These are phyloP conservation scores for Pelargonium cotyledonis DNA, from an alignment of 441 rosid genomes.

Conservation along the genomic window DNA sequence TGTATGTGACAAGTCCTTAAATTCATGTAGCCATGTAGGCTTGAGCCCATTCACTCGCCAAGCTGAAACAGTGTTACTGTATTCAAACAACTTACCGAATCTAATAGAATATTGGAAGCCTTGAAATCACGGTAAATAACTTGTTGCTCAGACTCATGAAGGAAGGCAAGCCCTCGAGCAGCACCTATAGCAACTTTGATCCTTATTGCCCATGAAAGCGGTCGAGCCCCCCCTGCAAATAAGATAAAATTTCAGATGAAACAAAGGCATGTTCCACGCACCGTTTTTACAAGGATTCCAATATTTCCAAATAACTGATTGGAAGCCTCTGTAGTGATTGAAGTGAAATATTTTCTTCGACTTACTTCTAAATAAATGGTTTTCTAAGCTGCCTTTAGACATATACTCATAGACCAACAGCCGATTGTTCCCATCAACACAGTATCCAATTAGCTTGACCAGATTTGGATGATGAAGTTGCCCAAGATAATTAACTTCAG, in stretches of 20 bases:
- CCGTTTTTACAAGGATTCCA: background rate
- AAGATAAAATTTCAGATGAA: constrained; percentile 2
- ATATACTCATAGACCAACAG: constrained; percentile 55
- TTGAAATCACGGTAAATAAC: constrained; percentile 78
- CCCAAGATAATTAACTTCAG: constrained; percentile 48
- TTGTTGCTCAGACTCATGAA: constrained; percentile 59
- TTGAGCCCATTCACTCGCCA: background rate
- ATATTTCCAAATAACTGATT: background rate
- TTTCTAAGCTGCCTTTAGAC: constrained; percentile 61
- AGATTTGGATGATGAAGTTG: constrained; percentile 53
- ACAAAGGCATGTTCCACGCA: background rate
- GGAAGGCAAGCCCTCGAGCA: constrained; percentile 69
- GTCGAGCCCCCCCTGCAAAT: constrained; percentile 52
- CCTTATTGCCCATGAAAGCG: constrained; percentile 61
- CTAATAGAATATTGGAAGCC: constrained; percentile 79
- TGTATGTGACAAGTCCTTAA: background rate
- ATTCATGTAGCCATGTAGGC: background rate
- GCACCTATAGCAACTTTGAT: constrained; percentile 56
- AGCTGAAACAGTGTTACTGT: background rate
- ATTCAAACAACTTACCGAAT: constrained; percentile 42
- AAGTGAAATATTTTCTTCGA: background rate
- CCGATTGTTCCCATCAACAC: constrained; percentile 37
- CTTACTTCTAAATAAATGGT: constrained; percentile 56
- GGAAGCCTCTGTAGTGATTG: background rate
- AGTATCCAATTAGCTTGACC: constrained; percentile 56